Percentiles rank a stretch among this genome's conserved stretches.
These are phyloP conservation scores for Exsudoporus floridanus DNA, from an alignment of 1,284 basidiomycete genomes.

Conservation along the genomic window DNA sequence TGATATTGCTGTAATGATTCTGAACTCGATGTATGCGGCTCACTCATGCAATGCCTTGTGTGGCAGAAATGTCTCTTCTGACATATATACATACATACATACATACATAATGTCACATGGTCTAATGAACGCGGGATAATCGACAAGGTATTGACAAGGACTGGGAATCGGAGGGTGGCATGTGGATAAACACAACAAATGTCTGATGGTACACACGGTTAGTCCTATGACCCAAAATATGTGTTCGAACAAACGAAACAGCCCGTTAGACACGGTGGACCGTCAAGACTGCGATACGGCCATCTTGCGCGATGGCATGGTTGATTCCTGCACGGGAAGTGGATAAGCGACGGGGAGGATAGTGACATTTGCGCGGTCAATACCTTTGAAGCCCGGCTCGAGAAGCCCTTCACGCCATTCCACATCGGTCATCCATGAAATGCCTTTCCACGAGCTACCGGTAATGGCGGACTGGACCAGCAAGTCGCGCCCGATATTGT, in stretches of 20 bases:
- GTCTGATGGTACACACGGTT: conserved; percentile 18
- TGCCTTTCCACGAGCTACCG: conserved; percentile 59
- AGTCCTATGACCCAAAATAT: background rate
- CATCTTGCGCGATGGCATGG: conserved; percentile 76
- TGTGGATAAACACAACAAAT: conserved; percentile 1
- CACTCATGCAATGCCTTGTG: background rate
- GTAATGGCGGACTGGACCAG: conserved; percentile 63
- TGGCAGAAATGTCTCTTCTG: background rate
- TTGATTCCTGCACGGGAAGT: conserved; percentile 58
- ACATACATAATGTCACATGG: conserved; percentile 5
- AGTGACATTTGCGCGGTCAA: background rate
- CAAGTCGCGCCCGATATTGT: conserved; percentile 75
- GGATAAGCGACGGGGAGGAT: background rate
- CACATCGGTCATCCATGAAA: conserved; percentile 70
- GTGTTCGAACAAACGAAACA: background rate
- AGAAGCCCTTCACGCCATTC: conserved; percentile 70
- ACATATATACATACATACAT: conserved; percentile 4
- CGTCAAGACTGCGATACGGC: conserved; percentile 72
- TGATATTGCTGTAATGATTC: too few species aligned
- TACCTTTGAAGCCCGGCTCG: conserved; percentile 63
- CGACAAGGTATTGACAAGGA: conserved; percentile 14
- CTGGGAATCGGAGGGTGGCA: conserved; percentile 3
- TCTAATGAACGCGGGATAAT: background rate
- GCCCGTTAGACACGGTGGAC: conserved; percentile 45
- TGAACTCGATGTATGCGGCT: too few species aligned